Percentiles rank a stretch among this genome's conserved stretches.
Conservation (phyloP, 331 rosid genomes). For the Acacia concinna region DNA sequence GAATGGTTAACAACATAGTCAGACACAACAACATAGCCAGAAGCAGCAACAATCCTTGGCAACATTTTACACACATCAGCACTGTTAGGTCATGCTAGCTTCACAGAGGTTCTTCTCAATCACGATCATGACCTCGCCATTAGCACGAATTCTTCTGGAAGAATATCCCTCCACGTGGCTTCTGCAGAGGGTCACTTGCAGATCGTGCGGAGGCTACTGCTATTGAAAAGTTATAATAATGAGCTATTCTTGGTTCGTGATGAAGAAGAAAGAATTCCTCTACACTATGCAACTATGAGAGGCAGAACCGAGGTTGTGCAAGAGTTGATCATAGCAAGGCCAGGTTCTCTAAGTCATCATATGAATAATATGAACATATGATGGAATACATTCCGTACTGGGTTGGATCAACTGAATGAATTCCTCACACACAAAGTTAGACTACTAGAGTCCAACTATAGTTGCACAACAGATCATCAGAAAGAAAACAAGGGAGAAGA, state of each 20-base stretch:
- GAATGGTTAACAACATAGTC: background rate
- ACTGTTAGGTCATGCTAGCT: background rate
- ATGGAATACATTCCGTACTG: too few relatives aligned
- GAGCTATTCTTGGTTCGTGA: background rate
- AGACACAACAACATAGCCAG: too few relatives aligned
- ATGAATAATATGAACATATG: too few relatives aligned
- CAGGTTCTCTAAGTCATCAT: background rate
- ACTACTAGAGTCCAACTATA: too few relatives aligned
- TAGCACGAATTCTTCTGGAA: background rate
- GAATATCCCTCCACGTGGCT: conserved; percentile 33
- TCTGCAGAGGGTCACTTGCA: conserved; percentile 25
- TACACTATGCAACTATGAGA: background rate
- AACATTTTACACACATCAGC: conserved; percentile 15
- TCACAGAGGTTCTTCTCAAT: background rate
- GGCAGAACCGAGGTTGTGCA: background rate
- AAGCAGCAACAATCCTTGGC: background rate
- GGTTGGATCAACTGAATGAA: too few relatives aligned
- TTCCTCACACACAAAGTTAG: too few relatives aligned
- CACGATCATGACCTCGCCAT: background rate
- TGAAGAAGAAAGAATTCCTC: background rate
- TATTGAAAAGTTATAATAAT: too few relatives aligned
- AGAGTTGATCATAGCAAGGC: background rate
- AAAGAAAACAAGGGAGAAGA: too few relatives aligned
- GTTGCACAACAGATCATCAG: too few relatives aligned
- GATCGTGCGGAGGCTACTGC: background rate